Evolutionary conservation across 305 asterid species (phyloP).

Genomic region (Lippia alba): DNA sequence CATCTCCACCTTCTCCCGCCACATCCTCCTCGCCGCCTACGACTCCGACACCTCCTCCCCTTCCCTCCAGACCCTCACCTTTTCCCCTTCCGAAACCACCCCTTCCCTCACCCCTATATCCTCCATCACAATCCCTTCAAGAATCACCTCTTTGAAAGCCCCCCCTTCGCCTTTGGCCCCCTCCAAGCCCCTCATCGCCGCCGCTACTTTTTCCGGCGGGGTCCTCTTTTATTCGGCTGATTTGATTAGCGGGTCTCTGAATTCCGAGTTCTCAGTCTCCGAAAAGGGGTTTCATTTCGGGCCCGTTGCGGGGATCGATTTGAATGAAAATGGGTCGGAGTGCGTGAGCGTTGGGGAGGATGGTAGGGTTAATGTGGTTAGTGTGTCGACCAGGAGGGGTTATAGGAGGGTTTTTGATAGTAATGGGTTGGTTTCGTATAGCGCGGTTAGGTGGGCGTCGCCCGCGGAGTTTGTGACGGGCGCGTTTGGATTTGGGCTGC

Average conservation of each 20-base stretch:
- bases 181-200: slow-evolving; percentile 62
- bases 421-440: slow-evolving; percentile 73
- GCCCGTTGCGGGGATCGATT: slow-evolving; percentile 61
- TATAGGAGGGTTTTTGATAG: slow-evolving; percentile 66
- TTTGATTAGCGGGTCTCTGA: slow-evolving; percentile 52
- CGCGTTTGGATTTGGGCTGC: slow-evolving; percentile 81
- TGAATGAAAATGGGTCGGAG: slow-evolving; percentile 71
- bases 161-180: slow-evolving; percentile 43
- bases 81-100: slow-evolving; percentile 43
- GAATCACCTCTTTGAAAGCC: slow-evolving; percentile 61
- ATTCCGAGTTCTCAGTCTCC: slow-evolving; percentile 45
- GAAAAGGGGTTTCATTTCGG: slow-evolving; percentile 64
- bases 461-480: slow-evolving; percentile 86
- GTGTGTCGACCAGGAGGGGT: slow-evolving; percentile 43
- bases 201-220: slow-evolving; percentile 65
- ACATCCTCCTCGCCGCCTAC: slow-evolving; percentile 66
- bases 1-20: slow-evolving; percentile 75
- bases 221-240: slow-evolving; percentile 59
- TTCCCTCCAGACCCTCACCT: slow-evolving; percentile 58
- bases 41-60: slow-evolving; percentile 62
- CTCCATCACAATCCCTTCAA: slow-evolving; percentile 57
- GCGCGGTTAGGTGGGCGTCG: slow-evolving; percentile 84
- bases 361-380: slow-evolving; percentile 74
- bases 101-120: slow-evolving; percentile 46
- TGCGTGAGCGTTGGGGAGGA: slow-evolving; percentile 82